Conservation (phyloP, 1,284 basidiomycete species). For the Austropuccinia psidii region DNA sequence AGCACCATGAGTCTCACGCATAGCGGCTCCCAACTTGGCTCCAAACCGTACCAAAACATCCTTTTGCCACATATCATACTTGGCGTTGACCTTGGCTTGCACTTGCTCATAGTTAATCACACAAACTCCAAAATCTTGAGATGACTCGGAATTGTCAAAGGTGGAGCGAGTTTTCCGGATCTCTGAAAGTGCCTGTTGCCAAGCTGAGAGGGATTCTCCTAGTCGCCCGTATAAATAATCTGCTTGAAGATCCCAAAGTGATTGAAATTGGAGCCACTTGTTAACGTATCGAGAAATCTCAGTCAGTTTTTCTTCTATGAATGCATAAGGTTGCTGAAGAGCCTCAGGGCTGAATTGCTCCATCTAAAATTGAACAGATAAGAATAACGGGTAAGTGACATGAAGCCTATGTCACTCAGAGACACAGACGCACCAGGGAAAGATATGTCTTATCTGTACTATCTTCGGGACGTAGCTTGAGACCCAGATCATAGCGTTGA, state of each 20-base stretch:
- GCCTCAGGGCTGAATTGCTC: constrained; percentile 66
- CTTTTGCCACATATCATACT: constrained; percentile 95
- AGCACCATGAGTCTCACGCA: constrained; percentile 91
- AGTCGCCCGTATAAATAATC: constrained; percentile 92
- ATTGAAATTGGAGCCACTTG: constrained; percentile 99
- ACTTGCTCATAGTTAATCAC: constrained; percentile 97
- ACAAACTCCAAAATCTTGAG: constrained; percentile 78
- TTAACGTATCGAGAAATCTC: constrained; percentile 81
- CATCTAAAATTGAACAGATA: constrained; percentile 53
- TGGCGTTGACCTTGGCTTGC: constrained; percentile 91
- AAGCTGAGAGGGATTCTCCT: constrained; percentile 81
- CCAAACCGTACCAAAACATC: constrained; percentile 90
- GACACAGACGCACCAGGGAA: constrained; percentile 59
- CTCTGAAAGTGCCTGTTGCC: constrained; percentile 87
- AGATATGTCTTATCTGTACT: constrained; percentile 54
- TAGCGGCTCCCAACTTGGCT: constrained; percentile 77
- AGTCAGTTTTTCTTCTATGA: constrained; percentile 81
- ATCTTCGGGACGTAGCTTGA: constrained; percentile 53
- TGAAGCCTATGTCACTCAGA: constrained; percentile 1
- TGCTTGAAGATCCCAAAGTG: constrained; percentile 93
- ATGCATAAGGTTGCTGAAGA: constrained; percentile 70
- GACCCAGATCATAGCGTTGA: constrained; percentile 87
- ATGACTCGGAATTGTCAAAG: constrained; percentile 91
- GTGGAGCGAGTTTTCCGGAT: constrained; percentile 93
- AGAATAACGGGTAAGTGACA: not conserved